phyloP scores from a whole-genome alignment of 139 green algal species.

The Chloropicon primus region DNA sequence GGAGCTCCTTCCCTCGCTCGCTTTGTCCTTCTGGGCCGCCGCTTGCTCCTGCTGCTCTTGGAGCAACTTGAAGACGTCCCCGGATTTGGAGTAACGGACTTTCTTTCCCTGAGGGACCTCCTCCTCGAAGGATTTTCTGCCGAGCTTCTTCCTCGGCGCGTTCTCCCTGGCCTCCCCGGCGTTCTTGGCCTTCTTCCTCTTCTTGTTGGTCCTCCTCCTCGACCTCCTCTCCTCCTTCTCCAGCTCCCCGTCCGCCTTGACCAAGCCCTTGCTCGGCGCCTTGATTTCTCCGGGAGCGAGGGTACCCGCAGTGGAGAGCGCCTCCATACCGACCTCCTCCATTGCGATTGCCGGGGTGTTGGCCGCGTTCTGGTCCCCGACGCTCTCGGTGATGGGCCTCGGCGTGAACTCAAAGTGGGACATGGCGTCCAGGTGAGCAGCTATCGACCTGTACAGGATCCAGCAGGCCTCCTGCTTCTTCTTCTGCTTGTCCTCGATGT shows the following conservation, averaged over 20 bases:
- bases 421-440: constrained; percentile 74
- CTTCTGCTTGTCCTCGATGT: constrained; percentile 17
- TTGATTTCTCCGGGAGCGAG: background rate
- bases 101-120: background rate
- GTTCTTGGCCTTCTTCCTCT: constrained; percentile 1
- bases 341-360: background rate
- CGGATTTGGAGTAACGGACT: background rate
- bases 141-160: background rate
- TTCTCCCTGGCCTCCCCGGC: background rate
- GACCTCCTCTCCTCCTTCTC: background rate
- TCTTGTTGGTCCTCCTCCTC: background rate
- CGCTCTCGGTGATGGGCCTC: constrained; percentile 32
- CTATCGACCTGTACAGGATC: constrained; percentile 62
- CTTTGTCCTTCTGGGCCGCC: too few species aligned
- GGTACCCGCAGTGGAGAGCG: background rate
- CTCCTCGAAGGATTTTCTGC: background rate
- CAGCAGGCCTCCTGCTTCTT: constrained; percentile 2
- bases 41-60: constrained; percentile 1
- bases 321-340: constrained; percentile 1
- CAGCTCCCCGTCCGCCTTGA: background rate
- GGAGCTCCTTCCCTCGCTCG: too few species aligned
- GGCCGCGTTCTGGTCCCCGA: background rate
- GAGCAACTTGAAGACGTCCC: constrained; percentile 4
- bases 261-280: background rate
- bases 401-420: constrained; percentile 80